These are phyloP conservation scores for Phytophthora pini DNA, from an alignment of 352 stramenopile species.

Conservation along the genomic window DNA sequence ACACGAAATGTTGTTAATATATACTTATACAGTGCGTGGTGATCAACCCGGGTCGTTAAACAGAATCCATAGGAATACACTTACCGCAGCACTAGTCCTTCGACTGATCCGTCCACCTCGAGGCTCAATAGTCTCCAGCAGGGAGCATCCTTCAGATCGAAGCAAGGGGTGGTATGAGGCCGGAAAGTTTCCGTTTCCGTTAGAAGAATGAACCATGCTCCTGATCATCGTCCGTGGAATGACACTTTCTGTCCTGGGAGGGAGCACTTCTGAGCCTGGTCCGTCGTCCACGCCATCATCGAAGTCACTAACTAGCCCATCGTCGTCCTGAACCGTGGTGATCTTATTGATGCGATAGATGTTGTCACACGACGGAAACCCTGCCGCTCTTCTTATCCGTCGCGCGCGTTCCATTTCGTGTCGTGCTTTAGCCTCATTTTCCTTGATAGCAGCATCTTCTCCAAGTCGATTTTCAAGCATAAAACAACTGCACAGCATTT, in stretches of 20 bases:
- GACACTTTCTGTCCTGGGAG: conserved; percentile 28
- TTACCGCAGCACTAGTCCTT: conserved; percentile 30
- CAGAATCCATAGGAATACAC: conserved; percentile 1
- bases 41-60: background rate
- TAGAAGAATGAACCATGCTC: conserved; percentile 27
- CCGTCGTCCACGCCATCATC: conserved; percentile 39
- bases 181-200: conserved; percentile 17
- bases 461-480: conserved; percentile 29
- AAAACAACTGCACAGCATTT: conserved; percentile 51
- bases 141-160: conserved; percentile 39
- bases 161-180: conserved; percentile 54
- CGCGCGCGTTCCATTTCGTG: conserved; percentile 40
- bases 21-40: background rate
- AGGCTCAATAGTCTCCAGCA: conserved; percentile 61
- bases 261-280: conserved; percentile 21
- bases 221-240: conserved; percentile 33
- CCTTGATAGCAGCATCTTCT: conserved; percentile 25
- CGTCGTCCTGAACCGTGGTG: conserved; percentile 24
- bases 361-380: conserved; percentile 51
- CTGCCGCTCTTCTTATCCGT: conserved; percentile 41
- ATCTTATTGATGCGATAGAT: conserved; percentile 52
- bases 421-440: conserved; percentile 24
- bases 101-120: conserved; percentile 26
- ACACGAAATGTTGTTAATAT: conserved; percentile 13
- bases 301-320: conserved; percentile 29